Evolutionary conservation across 352 stramenopile genomes (phyloP), one percentile per base, ranked within the genome.

Genomic region (Aphanomyces stellatus): DNA sequence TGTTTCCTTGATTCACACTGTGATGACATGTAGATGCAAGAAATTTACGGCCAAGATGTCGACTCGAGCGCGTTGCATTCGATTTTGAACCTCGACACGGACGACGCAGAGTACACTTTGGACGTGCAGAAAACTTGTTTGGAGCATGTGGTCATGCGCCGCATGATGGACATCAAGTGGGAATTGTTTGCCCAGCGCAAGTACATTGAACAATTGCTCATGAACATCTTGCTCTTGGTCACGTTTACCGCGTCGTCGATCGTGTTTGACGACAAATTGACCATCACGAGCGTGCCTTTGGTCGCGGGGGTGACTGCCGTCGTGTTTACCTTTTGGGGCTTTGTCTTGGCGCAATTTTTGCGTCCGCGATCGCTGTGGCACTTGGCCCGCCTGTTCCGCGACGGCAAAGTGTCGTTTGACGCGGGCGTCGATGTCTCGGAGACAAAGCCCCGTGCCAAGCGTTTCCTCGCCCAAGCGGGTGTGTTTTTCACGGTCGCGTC

Each of bases 111-210:
- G 2, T 41, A 51, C 11, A 53, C 53, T 15, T 46, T 34, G 2
- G 57, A 51, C 15, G 57, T 35, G 1, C 42, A 46, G 5, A 51
- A 30, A 13, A 19, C 51, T 17, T 65, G 57, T 24, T 22, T 65
- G 3, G 57, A 65, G 43, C 57, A 65, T 30, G 35, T 65, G 22
- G 57, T 65, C 34, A 65, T 53, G 30, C 57, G 57, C 7, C 57
- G 57, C 34, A n/a, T 65, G 40, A 3, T 65, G 3, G 25, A 65
- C 4, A 65, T 65, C 57, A 65, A 65, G 43, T 65, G 57, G 57
- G 57, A 65, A 35, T 25, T 65, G 24, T 53, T 65, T 65, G 57
- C n/a, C 25, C 57, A 51, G 43, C 57, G 57, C 57, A 65, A 65
- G 57, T 65, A 65, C 57, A 30, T 65, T 17, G 57, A 65, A 30